Evolutionary conservation across 2,329 filamentous ascomycete genomes (phyloP).

Genomic region (Corniculantispora saksenae): DNA sequence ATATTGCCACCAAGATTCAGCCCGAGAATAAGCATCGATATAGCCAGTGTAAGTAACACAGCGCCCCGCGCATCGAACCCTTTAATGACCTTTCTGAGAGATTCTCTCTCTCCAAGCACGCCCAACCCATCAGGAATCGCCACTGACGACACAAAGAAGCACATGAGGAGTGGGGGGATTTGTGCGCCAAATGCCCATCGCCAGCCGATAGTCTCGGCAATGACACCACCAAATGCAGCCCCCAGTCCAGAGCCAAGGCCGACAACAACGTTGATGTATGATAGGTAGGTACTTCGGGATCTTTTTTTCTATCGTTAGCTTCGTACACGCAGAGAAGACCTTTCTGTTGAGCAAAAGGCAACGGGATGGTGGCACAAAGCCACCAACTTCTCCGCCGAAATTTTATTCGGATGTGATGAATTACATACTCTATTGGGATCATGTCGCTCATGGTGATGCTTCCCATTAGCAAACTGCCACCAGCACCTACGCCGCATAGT

Average conservation of each 20-base stretch:
- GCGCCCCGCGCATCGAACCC: constrained; percentile 61
- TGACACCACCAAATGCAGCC: constrained; percentile 67
- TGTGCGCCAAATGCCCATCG: constrained; percentile 70
- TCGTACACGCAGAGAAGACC: background rate
- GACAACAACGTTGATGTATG: constrained; percentile 67
- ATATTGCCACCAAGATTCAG: constrained; percentile 65
- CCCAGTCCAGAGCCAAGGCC: constrained; percentile 60
- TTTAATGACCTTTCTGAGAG: constrained; percentile 49
- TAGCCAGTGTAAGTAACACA: constrained; percentile 50
- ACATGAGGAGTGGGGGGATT: constrained; percentile 51
- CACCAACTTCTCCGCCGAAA: too few species aligned
- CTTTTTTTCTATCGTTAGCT: constrained; percentile 25
- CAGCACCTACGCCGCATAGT: constrained; percentile 65
- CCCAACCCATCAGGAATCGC: constrained; percentile 57
- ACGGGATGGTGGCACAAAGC: too few species aligned
- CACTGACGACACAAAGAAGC: constrained; percentile 44
- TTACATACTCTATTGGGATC: constrained; percentile 66
- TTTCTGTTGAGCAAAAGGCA: background rate
- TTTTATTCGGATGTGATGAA: too few species aligned
- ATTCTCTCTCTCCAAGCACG: constrained; percentile 44
- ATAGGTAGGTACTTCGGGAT: constrained; percentile 68
- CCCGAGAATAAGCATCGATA: constrained; percentile 60
- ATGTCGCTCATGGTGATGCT: constrained; percentile 73
- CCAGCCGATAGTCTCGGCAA: constrained; percentile 73
- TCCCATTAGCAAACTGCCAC: constrained; percentile 68